These are phyloP conservation scores for Heliamphora exappendiculata DNA, from an alignment of 148 eudicot genomes.

Conservation along the genomic window DNA sequence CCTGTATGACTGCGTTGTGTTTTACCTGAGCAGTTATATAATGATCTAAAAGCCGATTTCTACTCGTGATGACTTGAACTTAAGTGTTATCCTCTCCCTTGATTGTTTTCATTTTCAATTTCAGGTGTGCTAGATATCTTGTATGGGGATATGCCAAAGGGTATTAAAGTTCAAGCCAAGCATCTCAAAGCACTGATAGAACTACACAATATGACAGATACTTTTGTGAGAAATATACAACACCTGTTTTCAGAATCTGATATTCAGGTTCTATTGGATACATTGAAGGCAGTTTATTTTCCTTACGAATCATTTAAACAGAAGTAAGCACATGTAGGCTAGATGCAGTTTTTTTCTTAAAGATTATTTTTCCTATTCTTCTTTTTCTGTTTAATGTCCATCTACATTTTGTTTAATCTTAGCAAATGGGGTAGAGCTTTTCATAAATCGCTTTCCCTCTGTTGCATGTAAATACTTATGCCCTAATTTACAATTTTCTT, in stretches of 20 bases:
- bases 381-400: background rate
- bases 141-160: slow-evolving; percentile 75
- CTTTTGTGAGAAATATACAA: slow-evolving; percentile 84
- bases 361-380: background rate
- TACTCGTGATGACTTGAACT: background rate
- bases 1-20: no score
- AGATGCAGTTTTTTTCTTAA: background rate
- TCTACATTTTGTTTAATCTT: background rate
- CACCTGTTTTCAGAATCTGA: slow-evolving; percentile 83
- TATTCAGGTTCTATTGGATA: slow-evolving; percentile 52
- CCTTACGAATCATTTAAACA: slow-evolving; percentile 86
- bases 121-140: slow-evolving; percentile 82
- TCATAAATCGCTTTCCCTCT: background rate
- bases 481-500: no score
- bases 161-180: slow-evolving; percentile 65
- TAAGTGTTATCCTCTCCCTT: background rate
- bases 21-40: background rate
- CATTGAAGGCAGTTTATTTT: slow-evolving; percentile 69
- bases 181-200: slow-evolving; percentile 87
- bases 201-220: slow-evolving; percentile 73
- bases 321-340: slow-evolving; percentile 33
- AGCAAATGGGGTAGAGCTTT: background rate
- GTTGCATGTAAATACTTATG: no score
- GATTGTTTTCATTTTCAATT: slow-evolving; percentile 6
- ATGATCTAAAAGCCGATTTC: background rate